Evolutionary conservation across 2,329 filamentous ascomycete species (phyloP).

Genomic region (Verticillium albo-atrum): DNA sequence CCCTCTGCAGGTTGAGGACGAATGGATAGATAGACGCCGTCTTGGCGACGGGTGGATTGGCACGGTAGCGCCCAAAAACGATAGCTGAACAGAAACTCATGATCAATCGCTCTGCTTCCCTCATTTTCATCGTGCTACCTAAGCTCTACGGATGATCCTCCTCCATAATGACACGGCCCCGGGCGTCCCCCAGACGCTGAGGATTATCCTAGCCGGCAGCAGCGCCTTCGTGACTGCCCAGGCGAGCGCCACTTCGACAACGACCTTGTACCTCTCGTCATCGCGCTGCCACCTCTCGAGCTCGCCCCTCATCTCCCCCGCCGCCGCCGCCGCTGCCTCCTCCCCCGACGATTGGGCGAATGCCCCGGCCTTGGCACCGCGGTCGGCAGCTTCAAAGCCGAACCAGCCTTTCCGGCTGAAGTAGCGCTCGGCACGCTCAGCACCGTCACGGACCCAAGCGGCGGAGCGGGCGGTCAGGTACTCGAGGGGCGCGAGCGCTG

Average conservation of each 20-base stretch:
- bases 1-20: background rate
- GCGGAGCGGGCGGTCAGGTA: slow-evolving; percentile 48
- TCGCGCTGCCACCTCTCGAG: slow-evolving; percentile 30
- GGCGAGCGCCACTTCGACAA: slow-evolving; percentile 74
- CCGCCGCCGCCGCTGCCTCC: too few relatives aligned
- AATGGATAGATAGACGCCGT: slow-evolving; percentile 1
- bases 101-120: background rate
- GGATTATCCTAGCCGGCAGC: slow-evolving; percentile 69
- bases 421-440: slow-evolving; percentile 72
- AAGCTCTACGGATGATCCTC: background rate
- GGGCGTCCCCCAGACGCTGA: slow-evolving; percentile 84
- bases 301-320: slow-evolving; percentile 23
- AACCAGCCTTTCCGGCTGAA: slow-evolving; percentile 81
- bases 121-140: background rate
- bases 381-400: slow-evolving; percentile 42
- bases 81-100: background rate
- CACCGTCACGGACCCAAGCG: slow-evolving; percentile 52
- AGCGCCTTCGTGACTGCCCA: slow-evolving; percentile 88
- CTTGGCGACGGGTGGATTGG: slow-evolving; percentile 6
- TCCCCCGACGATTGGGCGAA: slow-evolving; percentile 14
- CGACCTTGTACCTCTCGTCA: slow-evolving; percentile 49
- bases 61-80: background rate
- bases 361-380: slow-evolving; percentile 3
- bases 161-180: slow-evolving; percentile 60
- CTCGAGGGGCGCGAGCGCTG: slow-evolving; percentile 62